Base-by-base conservation (phyloP, 2,329 filamentous ascomycete genomes). In the Epichloe brachyelytri region DNA sequence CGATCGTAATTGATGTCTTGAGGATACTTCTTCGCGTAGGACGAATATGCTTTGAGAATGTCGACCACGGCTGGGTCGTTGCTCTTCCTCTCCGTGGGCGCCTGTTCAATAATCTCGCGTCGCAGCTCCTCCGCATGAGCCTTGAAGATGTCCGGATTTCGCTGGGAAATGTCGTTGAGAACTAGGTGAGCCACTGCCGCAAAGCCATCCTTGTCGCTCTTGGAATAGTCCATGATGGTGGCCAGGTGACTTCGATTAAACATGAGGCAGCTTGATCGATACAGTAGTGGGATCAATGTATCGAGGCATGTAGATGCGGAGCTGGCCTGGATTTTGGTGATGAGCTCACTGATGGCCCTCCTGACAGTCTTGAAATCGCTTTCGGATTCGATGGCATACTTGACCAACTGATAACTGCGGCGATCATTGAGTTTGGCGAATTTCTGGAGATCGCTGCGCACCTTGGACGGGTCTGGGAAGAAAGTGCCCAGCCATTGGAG, bases 181-280 rank as follows among this genome's bases (percentile, higher is more conserved):
- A 97, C 77, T 62, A 95, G 87, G 61, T 96, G 89, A 2, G 93
- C 91, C 14, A 86, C 82, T 19, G 78, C 72, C 5, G 85, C 87
- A 46, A 96, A 74, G 0, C 83, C 84, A 46, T 86, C 81, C 61
- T 90, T 85, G 62, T 96, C 85, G 10, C 82, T 90, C 60, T 88
- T 84, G 11, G 90, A 89, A 60, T 85, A 86, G 52, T 89, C 84
- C 72, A 97, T 87, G 55, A 97, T 91, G 0, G 88, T 83, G 3
- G 90, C 82, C 17, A 98, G 82, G 63, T 98, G 90, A 63, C 91
- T 97, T 62, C 87, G 83, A 70, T 96, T 98, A 71, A 94, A 96
- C 57, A 95, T 79, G 56, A 98, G 76, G 52, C 88, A 83, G 36
- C 88, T 85, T 50, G 84, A 84, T 43, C 88, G 82, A 63, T 95